Conservation (phyloP, 768 basidiomycete species). For the Mycena latifolia region DNA sequence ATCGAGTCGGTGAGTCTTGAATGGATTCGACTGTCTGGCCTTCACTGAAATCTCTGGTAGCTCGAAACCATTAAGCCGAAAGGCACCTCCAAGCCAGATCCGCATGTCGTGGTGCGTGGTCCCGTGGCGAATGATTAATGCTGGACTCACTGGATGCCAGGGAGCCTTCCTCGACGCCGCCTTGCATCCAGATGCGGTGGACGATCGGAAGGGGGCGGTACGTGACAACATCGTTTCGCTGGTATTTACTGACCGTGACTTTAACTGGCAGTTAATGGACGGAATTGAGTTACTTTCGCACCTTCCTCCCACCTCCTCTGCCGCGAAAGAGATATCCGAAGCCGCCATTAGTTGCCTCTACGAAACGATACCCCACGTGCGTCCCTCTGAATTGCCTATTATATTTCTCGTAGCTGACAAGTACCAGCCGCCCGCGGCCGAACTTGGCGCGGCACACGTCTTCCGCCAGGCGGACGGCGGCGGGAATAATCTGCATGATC, state of each 20-base stretch:
- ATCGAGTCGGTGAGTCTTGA: neutral
- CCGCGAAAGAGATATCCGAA: conserved; percentile 38
- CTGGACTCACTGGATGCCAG: conserved; percentile 27
- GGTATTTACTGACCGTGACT: too few species aligned
- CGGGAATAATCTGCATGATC: conserved; percentile 58
- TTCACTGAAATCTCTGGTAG: neutral
- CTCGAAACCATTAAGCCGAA: neutral
- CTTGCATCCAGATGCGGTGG: conserved; percentile 49
- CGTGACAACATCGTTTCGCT: too few species aligned
- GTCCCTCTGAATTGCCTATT: conserved; percentile 8
- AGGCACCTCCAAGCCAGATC: neutral
- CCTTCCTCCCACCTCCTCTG: conserved; percentile 34
- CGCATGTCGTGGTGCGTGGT: neutral
- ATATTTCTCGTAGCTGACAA: conserved; percentile 43
- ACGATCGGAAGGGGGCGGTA: conserved; percentile 54
- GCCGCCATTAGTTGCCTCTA: conserved; percentile 55
- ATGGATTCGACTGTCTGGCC: neutral
- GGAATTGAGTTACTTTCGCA: conserved; percentile 44
- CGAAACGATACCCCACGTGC: conserved; percentile 72
- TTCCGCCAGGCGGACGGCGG: conserved; percentile 64
- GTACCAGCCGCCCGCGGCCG: conserved; percentile 44
- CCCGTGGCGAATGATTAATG: too few species aligned
- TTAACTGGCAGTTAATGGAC: conserved; percentile 39
- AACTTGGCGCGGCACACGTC: conserved; percentile 45
- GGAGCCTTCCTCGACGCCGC: conserved; percentile 43